Percentiles rank a stretch among this genome's conserved stretches.
phyloP scores from a whole-genome alignment of 148 eudicot species.

The Silene conica region DNA sequence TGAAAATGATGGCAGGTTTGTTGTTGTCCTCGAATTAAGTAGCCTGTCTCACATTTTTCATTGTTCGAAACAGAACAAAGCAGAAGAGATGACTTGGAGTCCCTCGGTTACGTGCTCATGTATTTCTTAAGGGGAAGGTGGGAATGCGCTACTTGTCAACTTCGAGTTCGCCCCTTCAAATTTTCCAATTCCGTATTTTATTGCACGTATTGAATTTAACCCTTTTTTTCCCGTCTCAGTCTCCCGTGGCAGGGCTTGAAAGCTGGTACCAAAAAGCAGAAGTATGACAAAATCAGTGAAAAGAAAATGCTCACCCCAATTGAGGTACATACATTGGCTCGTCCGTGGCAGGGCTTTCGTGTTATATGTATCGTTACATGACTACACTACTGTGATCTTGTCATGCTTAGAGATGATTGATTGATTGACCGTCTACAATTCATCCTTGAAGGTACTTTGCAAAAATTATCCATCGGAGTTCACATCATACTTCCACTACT shows the following conservation, averaged over 20 bases:
- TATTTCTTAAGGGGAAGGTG: conserved; percentile 98
- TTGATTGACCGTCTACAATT: background rate
- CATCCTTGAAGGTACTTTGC: conserved; percentile 60
- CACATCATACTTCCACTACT: conserved; percentile 92
- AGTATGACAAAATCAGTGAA: conserved; percentile 95
- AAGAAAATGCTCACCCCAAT: conserved; percentile 96
- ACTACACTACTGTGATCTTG: background rate
- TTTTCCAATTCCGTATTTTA: background rate
- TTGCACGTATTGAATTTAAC: conserved; percentile 12
- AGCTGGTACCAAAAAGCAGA: conserved; percentile 98
- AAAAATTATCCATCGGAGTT: conserved; percentile 88
- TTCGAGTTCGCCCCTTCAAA: background rate
- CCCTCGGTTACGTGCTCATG: conserved; percentile 96
- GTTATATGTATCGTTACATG: background rate
- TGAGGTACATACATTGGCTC: conserved; percentile 48
- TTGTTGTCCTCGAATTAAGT: background rate
- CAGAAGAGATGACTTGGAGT: conserved; percentile 97
- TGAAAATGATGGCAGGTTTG: background rate
- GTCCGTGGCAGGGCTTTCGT: background rate
- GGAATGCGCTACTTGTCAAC: conserved; percentile 4
- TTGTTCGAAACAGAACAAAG: conserved; percentile 70
- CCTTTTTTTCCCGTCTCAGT: conserved; percentile 37
- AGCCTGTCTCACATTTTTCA: background rate
- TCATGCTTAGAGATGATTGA: background rate
- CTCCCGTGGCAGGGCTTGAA: conserved; percentile 98